Evolutionary conservation across 306 rosid species (phyloP).

Genomic region (Vigna mungo): DNA sequence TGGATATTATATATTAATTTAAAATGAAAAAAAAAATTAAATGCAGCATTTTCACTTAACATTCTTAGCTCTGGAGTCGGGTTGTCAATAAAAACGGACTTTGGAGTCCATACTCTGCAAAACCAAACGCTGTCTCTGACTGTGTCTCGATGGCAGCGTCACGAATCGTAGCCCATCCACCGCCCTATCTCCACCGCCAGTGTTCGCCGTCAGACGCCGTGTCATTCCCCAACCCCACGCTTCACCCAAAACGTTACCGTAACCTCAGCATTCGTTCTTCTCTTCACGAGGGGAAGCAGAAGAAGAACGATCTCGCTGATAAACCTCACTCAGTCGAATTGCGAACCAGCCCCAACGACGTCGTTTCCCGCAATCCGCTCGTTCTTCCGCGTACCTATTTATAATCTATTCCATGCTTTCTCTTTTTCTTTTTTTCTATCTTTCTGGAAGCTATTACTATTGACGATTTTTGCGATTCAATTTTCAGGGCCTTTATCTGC

Average conservation of each 20-base stretch:
- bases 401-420: not conserved
- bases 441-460: not conserved
- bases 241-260: constrained; percentile 51
- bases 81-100: too few species aligned
- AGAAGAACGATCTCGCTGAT: constrained; percentile 25
- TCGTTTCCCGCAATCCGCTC: constrained; percentile 56
- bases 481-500: constrained; percentile 72
- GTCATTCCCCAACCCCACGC: constrained; percentile 5
- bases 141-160: constrained; percentile 49
- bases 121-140: not conserved
- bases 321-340: constrained; percentile 50
- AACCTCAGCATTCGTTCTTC: constrained; percentile 47
- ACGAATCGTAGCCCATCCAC: constrained; percentile 46
- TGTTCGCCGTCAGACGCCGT: constrained; percentile 41
- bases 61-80: too few species aligned
- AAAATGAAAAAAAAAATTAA: too few species aligned
- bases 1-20: too few species aligned
- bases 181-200: constrained; percentile 39
- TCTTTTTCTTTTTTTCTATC: not conserved
- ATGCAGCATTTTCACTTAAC: too few species aligned
- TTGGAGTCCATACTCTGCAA: too few species aligned
- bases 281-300: constrained; percentile 31
- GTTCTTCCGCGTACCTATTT: constrained; percentile 60
- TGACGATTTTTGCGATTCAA: not conserved
- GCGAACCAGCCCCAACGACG: constrained; percentile 40